phyloP scores from a whole-genome alignment of 2,329 filamentous ascomycete genomes.

The Penicillium sp. region DNA sequence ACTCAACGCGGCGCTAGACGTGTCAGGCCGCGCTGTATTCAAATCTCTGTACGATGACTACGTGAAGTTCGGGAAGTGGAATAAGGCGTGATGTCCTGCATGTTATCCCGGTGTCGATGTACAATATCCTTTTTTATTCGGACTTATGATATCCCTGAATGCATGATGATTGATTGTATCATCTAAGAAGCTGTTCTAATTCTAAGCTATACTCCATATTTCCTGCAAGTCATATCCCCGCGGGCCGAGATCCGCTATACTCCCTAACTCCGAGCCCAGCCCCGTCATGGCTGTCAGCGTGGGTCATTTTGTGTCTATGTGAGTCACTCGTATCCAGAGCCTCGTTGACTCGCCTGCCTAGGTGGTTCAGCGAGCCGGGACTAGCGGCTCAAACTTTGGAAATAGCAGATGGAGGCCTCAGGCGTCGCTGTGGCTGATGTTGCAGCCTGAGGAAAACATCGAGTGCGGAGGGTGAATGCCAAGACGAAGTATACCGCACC shows the following conservation, averaged over 20 bases:
- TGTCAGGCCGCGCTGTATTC: slow-evolving; percentile 52
- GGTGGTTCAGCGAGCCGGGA: background rate
- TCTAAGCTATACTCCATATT: background rate
- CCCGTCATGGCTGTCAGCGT: background rate
- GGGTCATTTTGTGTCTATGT: background rate
- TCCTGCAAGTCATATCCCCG: background rate
- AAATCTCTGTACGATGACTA: slow-evolving; percentile 55
- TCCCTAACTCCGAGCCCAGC: background rate
- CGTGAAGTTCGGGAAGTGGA: slow-evolving; percentile 48
- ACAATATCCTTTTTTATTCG: slow-evolving; percentile 14
- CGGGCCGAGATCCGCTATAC: background rate
- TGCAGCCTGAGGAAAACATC: background rate
- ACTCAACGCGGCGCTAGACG: slow-evolving; percentile 53
- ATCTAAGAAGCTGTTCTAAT: background rate
- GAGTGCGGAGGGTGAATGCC: background rate
- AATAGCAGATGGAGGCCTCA: background rate
- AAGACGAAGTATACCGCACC: background rate
- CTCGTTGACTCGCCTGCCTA: slow-evolving; percentile 3
- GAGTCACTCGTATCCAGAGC: slow-evolving; percentile 10
- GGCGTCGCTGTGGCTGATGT: background rate
- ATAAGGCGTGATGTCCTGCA: slow-evolving; percentile 36
- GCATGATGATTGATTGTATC: slow-evolving; percentile 17
- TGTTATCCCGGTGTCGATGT: slow-evolving; percentile 12
- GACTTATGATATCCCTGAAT: slow-evolving; percentile 29
- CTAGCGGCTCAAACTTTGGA: slow-evolving; percentile 1